A percentile compares a stretch with the other conserved stretches of the same genome.
Conservation (phyloP, 306 rosid genomes). For the Fagus sylvatica region DNA sequence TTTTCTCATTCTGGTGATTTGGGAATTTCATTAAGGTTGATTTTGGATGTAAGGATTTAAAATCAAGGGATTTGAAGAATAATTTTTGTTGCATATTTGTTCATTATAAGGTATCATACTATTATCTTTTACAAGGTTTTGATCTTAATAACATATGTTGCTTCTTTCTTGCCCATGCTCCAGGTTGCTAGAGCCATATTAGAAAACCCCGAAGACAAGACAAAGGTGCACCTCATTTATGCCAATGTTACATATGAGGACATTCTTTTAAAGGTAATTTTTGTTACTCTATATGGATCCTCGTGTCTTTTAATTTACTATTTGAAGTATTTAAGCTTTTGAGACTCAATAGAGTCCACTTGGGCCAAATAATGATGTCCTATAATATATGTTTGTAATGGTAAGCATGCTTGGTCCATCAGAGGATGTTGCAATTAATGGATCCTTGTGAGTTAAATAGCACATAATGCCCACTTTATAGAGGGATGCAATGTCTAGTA, state of each 20-base stretch:
- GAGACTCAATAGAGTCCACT: not conserved
- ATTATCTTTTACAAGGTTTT: not conserved
- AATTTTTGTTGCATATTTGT: conserved; percentile 2
- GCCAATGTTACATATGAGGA: conserved; percentile 88
- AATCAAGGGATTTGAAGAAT: too few species aligned
- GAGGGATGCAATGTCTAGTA: not conserved
- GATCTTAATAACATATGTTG: not conserved
- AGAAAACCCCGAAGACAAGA: conserved; percentile 85
- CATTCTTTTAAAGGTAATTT: conserved; percentile 85
- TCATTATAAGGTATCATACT: conserved; percentile 10
- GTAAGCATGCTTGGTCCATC: not conserved
- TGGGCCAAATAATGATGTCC: conserved; percentile 10
- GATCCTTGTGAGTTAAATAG: conserved; percentile 10
- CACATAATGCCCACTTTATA: not conserved
- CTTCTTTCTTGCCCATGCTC: conserved; percentile 11
- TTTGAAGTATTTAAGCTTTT: conserved; percentile 8
- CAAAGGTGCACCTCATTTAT: conserved; percentile 91
- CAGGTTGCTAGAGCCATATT: conserved; percentile 94
- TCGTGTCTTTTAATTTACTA: not conserved
- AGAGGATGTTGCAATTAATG: not conserved
- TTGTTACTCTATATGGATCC: not conserved
- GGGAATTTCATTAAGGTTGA: too few species aligned
- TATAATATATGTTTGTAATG: not conserved
- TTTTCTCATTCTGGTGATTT: conserved; percentile 73
- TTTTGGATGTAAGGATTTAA: too few species aligned